phyloP scores from a whole-genome alignment of 2,329 filamentous ascomycete species.

The Neonectria punicea region DNA sequence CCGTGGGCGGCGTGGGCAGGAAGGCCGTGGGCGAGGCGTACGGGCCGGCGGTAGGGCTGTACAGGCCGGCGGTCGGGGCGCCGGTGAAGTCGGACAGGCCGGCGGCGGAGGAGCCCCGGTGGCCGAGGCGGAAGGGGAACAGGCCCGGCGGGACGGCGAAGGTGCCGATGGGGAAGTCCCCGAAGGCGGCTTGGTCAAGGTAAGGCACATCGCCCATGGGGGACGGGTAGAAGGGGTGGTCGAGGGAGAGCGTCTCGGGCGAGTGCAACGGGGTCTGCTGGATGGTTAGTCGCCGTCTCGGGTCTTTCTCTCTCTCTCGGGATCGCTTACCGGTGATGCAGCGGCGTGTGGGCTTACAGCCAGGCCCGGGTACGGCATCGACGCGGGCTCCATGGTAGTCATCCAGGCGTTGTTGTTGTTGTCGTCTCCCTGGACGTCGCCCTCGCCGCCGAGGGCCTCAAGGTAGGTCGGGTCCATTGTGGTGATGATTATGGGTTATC shows the following conservation, averaged over 20 bases:
- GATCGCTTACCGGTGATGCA: constrained; percentile 31
- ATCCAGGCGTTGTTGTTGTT: constrained; percentile 31
- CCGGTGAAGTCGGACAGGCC: constrained; percentile 32
- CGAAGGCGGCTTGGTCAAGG: constrained; percentile 36
- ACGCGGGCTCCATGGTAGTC: constrained; percentile 28
- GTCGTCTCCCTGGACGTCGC: constrained; percentile 8
- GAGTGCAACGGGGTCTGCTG: constrained; percentile 36
- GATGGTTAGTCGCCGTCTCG: background rate
- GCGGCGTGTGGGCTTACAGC: constrained; percentile 32
- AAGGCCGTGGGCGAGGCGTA: constrained; percentile 39
- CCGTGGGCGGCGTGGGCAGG: constrained; percentile 40
- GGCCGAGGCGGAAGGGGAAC: constrained; percentile 31
- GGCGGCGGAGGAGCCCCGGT: constrained; percentile 30
- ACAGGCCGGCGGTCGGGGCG: constrained; percentile 22
- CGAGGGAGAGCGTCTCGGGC: constrained; percentile 38
- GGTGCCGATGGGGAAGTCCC: constrained; percentile 34
- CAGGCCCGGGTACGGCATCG: constrained; percentile 37
- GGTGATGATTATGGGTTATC: constrained; percentile 35
- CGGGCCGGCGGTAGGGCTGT: constrained; percentile 28
- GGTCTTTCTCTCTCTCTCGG: background rate
- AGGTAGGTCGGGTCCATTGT: constrained; percentile 41
- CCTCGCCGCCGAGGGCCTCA: constrained; percentile 30
- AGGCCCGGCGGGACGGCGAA: constrained; percentile 33
- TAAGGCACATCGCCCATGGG: constrained; percentile 38
- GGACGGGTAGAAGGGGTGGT: constrained; percentile 40